Evolutionary conservation across 208 protist genomes (phyloP), one percentile per base, ranked within the genome.

Genomic region (Leishmania turanica): DNA sequence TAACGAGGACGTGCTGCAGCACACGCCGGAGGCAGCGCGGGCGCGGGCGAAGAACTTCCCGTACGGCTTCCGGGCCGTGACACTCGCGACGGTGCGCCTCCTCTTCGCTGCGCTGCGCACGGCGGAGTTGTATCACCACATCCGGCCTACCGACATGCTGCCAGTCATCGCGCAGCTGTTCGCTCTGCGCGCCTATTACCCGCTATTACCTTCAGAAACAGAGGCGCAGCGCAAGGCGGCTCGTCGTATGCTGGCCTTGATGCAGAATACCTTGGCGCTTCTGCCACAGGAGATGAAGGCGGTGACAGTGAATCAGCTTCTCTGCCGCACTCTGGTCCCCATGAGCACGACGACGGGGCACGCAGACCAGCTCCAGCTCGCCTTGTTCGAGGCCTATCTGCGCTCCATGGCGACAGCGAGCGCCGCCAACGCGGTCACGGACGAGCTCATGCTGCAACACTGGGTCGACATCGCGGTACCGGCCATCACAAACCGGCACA

Each of bases 381-480:
- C 88, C 31, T 79, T 86, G 19, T 84, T 93, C 31, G 93, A 97
- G 88, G 93, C 81, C 9, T 95, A 96, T 78, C 68, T 97, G 51
- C 83, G 89, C 24, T 27, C 90, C 58, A 85, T 96, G 83, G 78
- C 94, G 27, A 91, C 88, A 34, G 75, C 88, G 42, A 87, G 81
- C 47, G 89, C 91, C 19, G 91, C 91, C 21, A 88, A 90, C 69
- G 88, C 85, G 7, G 79, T 97, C 56, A 72, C 85, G 17, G 90
- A 95, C 15, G 90, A 85, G 37, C 75, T 83, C 21, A 84, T 97
- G 85, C 78, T 96, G 40, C 73, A 82, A 31, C 84, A 93, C 87
- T 97, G 93, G 93, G 88, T 91, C 0, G 89, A 94, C 51, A 81
- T 90, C 15, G 84, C 90, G 9, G 58, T 86, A 53, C 85, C 78